Evolutionary conservation across 1,139 yeast species (phyloP).

Genomic region (Barnettozyma hawaiiensis): DNA sequence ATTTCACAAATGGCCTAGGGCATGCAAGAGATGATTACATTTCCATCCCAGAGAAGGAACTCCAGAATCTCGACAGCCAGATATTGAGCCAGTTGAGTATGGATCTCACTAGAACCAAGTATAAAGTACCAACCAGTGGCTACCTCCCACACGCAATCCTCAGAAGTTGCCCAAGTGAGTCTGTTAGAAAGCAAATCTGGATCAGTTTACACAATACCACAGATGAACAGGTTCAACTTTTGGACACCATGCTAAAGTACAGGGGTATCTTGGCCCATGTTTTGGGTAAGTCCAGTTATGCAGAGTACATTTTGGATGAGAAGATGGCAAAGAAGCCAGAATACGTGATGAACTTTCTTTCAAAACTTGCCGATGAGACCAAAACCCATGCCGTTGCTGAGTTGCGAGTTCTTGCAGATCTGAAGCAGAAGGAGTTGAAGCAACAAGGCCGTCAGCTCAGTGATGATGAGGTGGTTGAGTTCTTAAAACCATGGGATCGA

Average conservation of each 20-base stretch:
- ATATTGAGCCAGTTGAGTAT: slow-evolving; percentile 26
- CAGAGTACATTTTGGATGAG: slow-evolving; percentile 78
- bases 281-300: slow-evolving; percentile 67
- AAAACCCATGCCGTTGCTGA: slow-evolving; percentile 58
- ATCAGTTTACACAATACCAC: slow-evolving; percentile 56
- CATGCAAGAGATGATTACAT: slow-evolving; percentile 31
- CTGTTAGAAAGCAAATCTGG: slow-evolving; percentile 69
- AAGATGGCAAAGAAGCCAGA: slow-evolving; percentile 86
- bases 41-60: slow-evolving; percentile 29
- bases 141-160: slow-evolving; percentile 62
- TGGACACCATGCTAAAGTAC: slow-evolving; percentile 55
- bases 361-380: slow-evolving; percentile 48
- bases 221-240: slow-evolving; percentile 50
- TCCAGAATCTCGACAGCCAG: slow-evolving; percentile 29
- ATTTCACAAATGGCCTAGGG: slow-evolving; percentile 58
- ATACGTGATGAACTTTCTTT: slow-evolving; percentile 65
- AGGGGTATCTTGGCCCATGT: slow-evolving; percentile 69
- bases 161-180: slow-evolving; percentile 50
- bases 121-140: slow-evolving; percentile 64
- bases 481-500: slow-evolving; percentile 86
- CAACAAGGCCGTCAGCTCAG: slow-evolving; percentile 23
- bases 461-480: slow-evolving; percentile 38
- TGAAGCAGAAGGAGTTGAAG: slow-evolving; percentile 32
- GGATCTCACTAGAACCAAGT: slow-evolving; percentile 28
- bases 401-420: slow-evolving; percentile 38